Conservation (phyloP, 2,329 filamentous ascomycete genomes). For the Colletotrichum sansevieriae region DNA sequence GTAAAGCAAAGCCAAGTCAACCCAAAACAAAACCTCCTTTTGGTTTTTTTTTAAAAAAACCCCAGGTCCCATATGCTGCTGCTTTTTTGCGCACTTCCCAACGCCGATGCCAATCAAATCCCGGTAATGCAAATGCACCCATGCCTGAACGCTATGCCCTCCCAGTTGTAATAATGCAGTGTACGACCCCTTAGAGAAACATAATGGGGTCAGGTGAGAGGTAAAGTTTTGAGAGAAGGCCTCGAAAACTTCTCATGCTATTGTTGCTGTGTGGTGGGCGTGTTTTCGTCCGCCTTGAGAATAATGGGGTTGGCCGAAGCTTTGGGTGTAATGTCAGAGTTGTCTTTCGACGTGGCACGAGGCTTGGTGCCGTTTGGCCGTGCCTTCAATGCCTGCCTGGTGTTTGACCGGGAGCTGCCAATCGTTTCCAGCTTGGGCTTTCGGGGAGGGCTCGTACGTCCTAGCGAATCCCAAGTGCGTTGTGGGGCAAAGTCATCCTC, state of each 20-base stretch:
- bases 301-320: slow-evolving; percentile 36
- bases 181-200: slow-evolving; percentile 6
- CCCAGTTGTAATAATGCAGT: slow-evolving; percentile 32
- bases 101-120: slow-evolving; percentile 30
- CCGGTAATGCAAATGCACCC: slow-evolving; percentile 35
- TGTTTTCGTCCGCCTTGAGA: slow-evolving; percentile 30
- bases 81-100: slow-evolving; percentile 32
- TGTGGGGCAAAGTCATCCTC: slow-evolving; percentile 45
- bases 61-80: slow-evolving; percentile 28
- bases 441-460: slow-evolving; percentile 52
- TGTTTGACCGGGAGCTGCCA: slow-evolving; percentile 54
- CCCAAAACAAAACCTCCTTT: slow-evolving; percentile 15
- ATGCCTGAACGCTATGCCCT: slow-evolving; percentile 38
- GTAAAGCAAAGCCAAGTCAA: background rate
- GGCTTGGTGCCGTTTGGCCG: slow-evolving; percentile 39
- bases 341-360: slow-evolving; percentile 4
- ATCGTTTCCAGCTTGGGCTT: slow-evolving; percentile 63
- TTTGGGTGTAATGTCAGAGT: slow-evolving; percentile 38
- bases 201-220: background rate
- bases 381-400: slow-evolving; percentile 47
- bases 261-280: slow-evolving; percentile 6
- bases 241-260: slow-evolving; percentile 5
- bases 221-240: background rate
- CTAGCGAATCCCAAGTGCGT: slow-evolving; percentile 43
- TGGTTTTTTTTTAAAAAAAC: slow-evolving; percentile 15